Base-by-base conservation (phyloP, 2,329 filamentous ascomycete species). In the Teratosphaeria gauchensis region DNA sequence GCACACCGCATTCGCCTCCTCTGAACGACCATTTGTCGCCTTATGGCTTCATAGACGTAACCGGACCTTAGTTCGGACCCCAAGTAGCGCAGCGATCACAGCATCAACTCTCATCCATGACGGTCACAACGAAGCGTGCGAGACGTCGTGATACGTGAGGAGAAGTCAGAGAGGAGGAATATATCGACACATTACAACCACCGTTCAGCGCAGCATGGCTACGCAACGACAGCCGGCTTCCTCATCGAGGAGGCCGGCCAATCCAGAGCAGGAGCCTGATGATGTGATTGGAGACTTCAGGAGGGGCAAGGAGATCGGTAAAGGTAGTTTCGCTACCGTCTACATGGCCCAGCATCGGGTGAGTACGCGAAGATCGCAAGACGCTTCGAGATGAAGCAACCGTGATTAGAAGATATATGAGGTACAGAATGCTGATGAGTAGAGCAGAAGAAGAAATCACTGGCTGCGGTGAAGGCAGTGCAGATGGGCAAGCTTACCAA, bases 271-370 rank as follows among this genome's bases (percentile, higher is more conserved):
- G 57, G 69, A 71, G 68, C 73, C 66, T 55, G 73, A 68, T 65
- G 72, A 67, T 66, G 72, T 76, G 53, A 80, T 94, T 68, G 90
- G 91, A 65, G 85, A 88, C 69, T 96, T 95, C 75, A 82, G 83
- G 68, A 86, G 92, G 69, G 84, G 91, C 67, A 86, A 88, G 66
- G 90, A 96, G 77, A 96, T 97, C 72, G 94, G 94, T 63, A 94
- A 94, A 77, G 94, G 94, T 63, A 97, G 94, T 78, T 99, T 97
- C 79, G 94, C 94, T 65, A 91, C 91, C 66, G 94, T 99, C 65
- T 97, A 94, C 74, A 65, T 73, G 30, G 72, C 71, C 51, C 69
- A 72, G 56, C 71, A 74, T 61, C 64, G 65, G 61, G 70, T 72
- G 59, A 53, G 64, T 63, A 16, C 32, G 62, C n/a, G 16, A 48